Percentiles rank a stretch among this genome's conserved stretches.
phyloP scores from a whole-genome alignment of 192 early-diverging fungal species.

The Chytriomyces sp. region DNA sequence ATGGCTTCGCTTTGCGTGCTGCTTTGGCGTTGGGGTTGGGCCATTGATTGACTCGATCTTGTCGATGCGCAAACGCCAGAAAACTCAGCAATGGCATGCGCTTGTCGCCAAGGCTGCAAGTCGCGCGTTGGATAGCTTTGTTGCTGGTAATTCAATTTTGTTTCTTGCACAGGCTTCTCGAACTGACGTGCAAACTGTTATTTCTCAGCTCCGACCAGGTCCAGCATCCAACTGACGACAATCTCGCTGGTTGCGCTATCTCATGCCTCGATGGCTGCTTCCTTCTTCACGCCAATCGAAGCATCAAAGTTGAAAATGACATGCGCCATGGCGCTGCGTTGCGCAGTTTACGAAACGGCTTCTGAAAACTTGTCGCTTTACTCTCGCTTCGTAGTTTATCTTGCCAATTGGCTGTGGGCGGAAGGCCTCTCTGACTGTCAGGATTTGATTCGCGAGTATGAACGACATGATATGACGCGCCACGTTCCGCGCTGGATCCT shows the following conservation, averaged over 20 bases:
- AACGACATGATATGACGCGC: background rate
- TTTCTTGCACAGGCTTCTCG: background rate
- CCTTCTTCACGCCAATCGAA: background rate
- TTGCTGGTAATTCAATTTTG: background rate
- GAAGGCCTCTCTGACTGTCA: conserved; percentile 15
- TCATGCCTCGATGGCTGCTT: conserved; percentile 26
- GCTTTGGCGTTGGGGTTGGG: conserved; percentile 19
- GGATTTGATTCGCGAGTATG: background rate
- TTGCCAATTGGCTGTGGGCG: conserved; percentile 13
- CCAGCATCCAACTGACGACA: background rate
- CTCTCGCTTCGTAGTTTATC: background rate
- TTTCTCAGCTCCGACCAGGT: background rate
- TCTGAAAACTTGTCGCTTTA: background rate
- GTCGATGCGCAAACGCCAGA: background rate
- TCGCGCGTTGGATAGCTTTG: conserved; percentile 1
- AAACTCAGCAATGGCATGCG: conserved; percentile 18
- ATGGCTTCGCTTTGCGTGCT: conserved; percentile 3
- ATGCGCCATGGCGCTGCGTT: conserved; percentile 10
- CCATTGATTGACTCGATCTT: background rate
- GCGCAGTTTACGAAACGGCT: background rate
- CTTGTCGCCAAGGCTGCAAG: background rate
- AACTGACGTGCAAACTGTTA: background rate
- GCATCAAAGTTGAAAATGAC: conserved; percentile 18
- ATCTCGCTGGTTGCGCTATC: conserved; percentile 3
- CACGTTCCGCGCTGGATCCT: conserved; percentile 10